phyloP scores from a whole-genome alignment of 2,329 filamentous ascomycete genomes.

The Scytalidium lignicola region DNA sequence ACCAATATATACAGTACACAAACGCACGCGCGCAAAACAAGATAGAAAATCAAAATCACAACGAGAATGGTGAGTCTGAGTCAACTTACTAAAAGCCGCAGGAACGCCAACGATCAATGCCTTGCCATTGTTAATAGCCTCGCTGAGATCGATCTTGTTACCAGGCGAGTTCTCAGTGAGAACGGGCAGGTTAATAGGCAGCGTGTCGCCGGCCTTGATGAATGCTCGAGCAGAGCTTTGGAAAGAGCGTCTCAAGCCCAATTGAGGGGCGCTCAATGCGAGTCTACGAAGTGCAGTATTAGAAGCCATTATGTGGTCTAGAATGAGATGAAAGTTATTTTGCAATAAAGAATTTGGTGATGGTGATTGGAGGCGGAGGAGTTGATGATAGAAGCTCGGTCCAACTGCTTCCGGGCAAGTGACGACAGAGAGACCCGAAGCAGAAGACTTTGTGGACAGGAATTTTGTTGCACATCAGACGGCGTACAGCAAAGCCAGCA shows the following conservation, averaged over 20 bases:
- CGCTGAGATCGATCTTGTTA: slow-evolving; percentile 82
- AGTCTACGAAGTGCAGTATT: slow-evolving; percentile 15
- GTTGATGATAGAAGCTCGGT: not conserved
- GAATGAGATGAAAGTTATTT: not conserved
- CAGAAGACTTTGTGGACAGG: not conserved
- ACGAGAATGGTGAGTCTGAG: not conserved
- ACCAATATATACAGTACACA: no score
- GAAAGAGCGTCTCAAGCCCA: slow-evolving; percentile 38
- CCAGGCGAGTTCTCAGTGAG: slow-evolving; percentile 82
- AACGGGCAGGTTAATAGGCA: slow-evolving; percentile 69
- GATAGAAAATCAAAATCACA: not conserved
- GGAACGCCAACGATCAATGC: slow-evolving; percentile 83
- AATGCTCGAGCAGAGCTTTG: slow-evolving; percentile 57
- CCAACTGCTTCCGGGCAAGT: not conserved
- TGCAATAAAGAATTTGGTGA: not conserved
- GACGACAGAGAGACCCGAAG: not conserved
- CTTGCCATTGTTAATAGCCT: slow-evolving; percentile 66
- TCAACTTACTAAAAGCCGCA: slow-evolving; percentile 61
- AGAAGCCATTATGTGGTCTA: slow-evolving; percentile 17
- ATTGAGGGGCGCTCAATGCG: slow-evolving; percentile 9
- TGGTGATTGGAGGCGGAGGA: not conserved
- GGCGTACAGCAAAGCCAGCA: no score
- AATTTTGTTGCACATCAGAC: not conserved
- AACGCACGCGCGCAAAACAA: not conserved
- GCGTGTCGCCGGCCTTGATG: slow-evolving; percentile 72